phyloP scores from a whole-genome alignment of 2,329 filamentous ascomycete species.

The Aspergillus sp. region DNA sequence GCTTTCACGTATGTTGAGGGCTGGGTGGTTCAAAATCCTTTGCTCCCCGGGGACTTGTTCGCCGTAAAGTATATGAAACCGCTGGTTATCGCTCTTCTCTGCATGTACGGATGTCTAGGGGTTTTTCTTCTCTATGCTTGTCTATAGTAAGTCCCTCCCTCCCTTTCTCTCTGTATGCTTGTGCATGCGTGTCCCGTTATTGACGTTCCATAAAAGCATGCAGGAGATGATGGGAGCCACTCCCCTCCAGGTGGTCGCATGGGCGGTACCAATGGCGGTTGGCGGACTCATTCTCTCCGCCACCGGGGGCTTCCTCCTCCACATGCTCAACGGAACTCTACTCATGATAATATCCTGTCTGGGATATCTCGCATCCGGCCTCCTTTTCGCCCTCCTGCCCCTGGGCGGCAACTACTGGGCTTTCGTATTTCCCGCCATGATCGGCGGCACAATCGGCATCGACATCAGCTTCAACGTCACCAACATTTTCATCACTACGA shows the following conservation, averaged over 20 bases:
- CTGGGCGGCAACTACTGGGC: conserved; percentile 57
- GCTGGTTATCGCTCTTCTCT: conserved; percentile 53
- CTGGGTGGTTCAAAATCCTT: conserved; percentile 58
- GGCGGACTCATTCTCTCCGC: conserved; percentile 60
- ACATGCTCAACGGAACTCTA: conserved; percentile 55
- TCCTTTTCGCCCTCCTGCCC: conserved; percentile 60
- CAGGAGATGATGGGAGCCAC: conserved; percentile 51
- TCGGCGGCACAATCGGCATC: conserved; percentile 61
- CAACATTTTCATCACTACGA: conserved; percentile 70
- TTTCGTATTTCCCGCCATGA: conserved; percentile 58
- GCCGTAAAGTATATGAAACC: conserved; percentile 60
- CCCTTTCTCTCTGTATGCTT: too few relatives aligned
- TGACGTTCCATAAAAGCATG: conserved; percentile 40
- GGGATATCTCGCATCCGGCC: conserved; percentile 50
- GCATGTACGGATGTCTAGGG: conserved; percentile 60
- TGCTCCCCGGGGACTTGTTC: conserved; percentile 65
- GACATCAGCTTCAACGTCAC: conserved; percentile 69
- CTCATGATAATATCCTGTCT: conserved; percentile 55
- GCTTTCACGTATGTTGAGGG: conserved; percentile 63
- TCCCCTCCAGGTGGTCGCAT: conserved; percentile 58
- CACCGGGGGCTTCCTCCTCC: conserved; percentile 58
- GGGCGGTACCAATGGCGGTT: conserved; percentile 59
- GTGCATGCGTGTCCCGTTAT: not conserved
- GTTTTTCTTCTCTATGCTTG: conserved; percentile 63
- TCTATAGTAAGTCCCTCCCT: conserved; percentile 48